phyloP scores from a whole-genome alignment of 2,329 filamentous ascomycete genomes.

The Aspergillus quadrilineatus region DNA sequence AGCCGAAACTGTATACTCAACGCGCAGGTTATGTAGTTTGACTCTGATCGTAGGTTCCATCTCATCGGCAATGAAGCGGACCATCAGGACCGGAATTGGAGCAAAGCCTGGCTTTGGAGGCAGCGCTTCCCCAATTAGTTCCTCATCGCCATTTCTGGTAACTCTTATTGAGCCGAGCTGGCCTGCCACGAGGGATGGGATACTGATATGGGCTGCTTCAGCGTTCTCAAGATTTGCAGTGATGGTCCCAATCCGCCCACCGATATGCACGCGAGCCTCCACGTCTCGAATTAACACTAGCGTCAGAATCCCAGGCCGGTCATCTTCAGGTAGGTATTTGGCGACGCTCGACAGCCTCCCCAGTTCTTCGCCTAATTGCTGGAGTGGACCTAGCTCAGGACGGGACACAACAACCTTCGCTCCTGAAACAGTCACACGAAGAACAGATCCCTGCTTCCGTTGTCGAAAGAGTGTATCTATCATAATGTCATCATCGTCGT shows the following conservation, averaged over 20 bases:
- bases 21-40: conserved; percentile 76
- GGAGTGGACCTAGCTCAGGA: conserved; percentile 65
- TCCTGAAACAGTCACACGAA: conserved; percentile 67
- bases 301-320: conserved; percentile 82
- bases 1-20: conserved; percentile 87
- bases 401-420: conserved; percentile 63
- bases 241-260: conserved; percentile 66
- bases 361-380: conserved; percentile 73
- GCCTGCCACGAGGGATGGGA: conserved; percentile 80
- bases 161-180: conserved; percentile 65
- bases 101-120: conserved; percentile 29
- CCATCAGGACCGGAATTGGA: conserved; percentile 69
- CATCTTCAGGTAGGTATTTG: conserved; percentile 94
- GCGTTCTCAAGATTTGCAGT: conserved; percentile 60
- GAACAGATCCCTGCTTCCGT: conserved; percentile 77
- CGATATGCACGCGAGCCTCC: conserved; percentile 62
- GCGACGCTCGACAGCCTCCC: conserved; percentile 80
- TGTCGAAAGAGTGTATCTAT: conserved; percentile 87
- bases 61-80: conserved; percentile 87
- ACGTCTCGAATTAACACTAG: conserved; percentile 66
- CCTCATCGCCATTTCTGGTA: conserved; percentile 65
- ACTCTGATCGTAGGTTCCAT: conserved; percentile 88
- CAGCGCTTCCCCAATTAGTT: conserved; percentile 67
- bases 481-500: conserved; percentile 88
- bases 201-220: conserved; percentile 76